These are phyloP conservation scores for Neocucurbitaria cava DNA, from an alignment of 2,329 filamentous ascomycete genomes.

Conservation along the genomic window DNA sequence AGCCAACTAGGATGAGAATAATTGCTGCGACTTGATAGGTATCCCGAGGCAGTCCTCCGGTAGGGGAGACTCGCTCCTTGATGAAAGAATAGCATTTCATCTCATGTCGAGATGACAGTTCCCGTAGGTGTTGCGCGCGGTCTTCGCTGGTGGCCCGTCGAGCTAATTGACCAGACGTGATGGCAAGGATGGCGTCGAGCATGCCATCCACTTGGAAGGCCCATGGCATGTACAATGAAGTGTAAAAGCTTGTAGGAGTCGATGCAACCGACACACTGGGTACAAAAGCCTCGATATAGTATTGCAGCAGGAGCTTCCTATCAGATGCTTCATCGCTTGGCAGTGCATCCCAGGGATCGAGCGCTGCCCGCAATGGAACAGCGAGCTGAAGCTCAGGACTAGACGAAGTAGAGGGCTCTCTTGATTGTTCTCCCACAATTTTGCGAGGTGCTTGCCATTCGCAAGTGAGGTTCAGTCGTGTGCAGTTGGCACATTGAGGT, in stretches of 20 bases:
- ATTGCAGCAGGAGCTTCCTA: constrained; percentile 40
- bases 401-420: constrained; percentile 9
- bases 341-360: constrained; percentile 42
- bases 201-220: constrained; percentile 45
- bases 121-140: constrained; percentile 37
- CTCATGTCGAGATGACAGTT: constrained; percentile 41
- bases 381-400: constrained; percentile 21
- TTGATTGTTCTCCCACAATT: constrained; percentile 15
- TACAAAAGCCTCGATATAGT: constrained; percentile 46
- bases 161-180: constrained; percentile 45
- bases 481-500: constrained; percentile 45
- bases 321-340: constrained; percentile 33
- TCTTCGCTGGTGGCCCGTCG: constrained; percentile 33
- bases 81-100: constrained; percentile 43
- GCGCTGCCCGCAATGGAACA: constrained; percentile 23
- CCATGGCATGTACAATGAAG: constrained; percentile 46
- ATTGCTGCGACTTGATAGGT: constrained; percentile 44
- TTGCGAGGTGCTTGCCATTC: constrained; percentile 44
- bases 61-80: constrained; percentile 35
- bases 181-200: constrained; percentile 45
- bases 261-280: constrained; percentile 46
- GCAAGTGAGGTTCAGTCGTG: constrained; percentile 44
- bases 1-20: constrained; percentile 42
- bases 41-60: constrained; percentile 34
- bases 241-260: constrained; percentile 46